Evolutionary conservation across 2,329 filamentous ascomycete species (phyloP).

Genomic region (Talaromyces funiculosus): DNA sequence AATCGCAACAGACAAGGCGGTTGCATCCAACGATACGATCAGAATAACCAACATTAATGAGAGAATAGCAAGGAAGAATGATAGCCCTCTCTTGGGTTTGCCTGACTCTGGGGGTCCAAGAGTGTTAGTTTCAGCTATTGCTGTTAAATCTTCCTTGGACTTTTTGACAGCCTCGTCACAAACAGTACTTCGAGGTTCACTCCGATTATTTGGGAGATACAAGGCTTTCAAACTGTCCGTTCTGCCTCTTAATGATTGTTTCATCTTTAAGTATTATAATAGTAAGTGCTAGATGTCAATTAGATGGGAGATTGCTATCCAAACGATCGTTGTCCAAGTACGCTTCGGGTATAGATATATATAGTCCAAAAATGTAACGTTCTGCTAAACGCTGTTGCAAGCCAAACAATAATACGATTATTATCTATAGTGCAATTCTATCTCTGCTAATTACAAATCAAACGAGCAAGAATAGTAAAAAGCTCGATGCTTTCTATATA

Average conservation of each 20-base stretch:
- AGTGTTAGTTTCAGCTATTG: neutral
- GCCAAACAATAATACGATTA: neutral
- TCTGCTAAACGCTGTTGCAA: neutral
- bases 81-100: neutral
- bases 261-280: neutral
- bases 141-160: neutral
- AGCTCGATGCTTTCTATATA: neutral
- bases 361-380: neutral
- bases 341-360: no score
- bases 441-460: neutral
- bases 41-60: slow-evolving; percentile 29
- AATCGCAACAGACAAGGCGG: slow-evolving; percentile 2
- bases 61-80: slow-evolving; percentile 5
- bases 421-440: no score
- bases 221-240: neutral
- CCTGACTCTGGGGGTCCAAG: neutral
- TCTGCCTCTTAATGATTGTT: neutral
- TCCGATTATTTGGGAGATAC: neutral
- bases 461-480: neutral
- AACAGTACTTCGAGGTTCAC: neutral
- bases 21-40: slow-evolving; percentile 5
- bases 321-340: no score
- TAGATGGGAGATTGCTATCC: neutral
- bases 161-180: neutral
- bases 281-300: no score